Evolutionary conservation across 2,329 filamentous ascomycete species (phyloP).

Genomic region (Arthrobotrys sinensis): DNA sequence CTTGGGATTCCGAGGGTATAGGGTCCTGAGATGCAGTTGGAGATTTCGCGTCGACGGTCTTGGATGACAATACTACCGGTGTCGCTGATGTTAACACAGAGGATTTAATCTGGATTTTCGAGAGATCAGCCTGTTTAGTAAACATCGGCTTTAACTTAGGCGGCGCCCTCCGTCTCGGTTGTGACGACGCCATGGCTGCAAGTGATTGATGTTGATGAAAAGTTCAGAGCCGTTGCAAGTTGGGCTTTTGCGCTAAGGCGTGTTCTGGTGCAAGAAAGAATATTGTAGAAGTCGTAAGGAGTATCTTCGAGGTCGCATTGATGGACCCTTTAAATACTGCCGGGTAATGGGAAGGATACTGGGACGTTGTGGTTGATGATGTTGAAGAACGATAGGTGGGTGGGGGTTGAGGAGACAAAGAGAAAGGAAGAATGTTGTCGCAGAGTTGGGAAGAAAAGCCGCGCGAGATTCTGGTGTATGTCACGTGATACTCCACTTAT

Average conservation of each 20-base stretch:
- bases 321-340: background rate
- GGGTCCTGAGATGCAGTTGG: slow-evolving; percentile 17
- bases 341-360: background rate
- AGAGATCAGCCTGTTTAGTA: slow-evolving; percentile 18
- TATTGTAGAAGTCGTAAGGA: slow-evolving; percentile 1
- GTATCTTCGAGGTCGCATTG: slow-evolving; percentile 36
- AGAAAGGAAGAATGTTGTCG: slow-evolving; percentile 7
- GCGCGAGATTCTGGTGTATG: background rate
- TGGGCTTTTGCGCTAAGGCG: background rate
- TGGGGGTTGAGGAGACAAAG: slow-evolving; percentile 6
- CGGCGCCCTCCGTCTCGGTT: slow-evolving; percentile 20
- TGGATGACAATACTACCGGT: background rate
- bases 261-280: slow-evolving; percentile 6
- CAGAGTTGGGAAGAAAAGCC: background rate
- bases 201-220: background rate
- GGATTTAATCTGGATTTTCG: background rate
- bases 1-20: background rate
- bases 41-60: slow-evolving; percentile 1
- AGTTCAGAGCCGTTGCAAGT: background rate
- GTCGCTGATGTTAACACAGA: background rate
- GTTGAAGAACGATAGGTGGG: no score
- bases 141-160: slow-evolving; percentile 43
- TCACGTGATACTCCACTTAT: slow-evolving; percentile 13
- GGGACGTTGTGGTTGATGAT: background rate
- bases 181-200: slow-evolving; percentile 33